A percentile compares a stretch with the other conserved stretches of the same genome.
These are phyloP conservation scores for Viridothelium virens DNA, from an alignment of 495 filamentous ascomycete species.

Conservation along the genomic window DNA sequence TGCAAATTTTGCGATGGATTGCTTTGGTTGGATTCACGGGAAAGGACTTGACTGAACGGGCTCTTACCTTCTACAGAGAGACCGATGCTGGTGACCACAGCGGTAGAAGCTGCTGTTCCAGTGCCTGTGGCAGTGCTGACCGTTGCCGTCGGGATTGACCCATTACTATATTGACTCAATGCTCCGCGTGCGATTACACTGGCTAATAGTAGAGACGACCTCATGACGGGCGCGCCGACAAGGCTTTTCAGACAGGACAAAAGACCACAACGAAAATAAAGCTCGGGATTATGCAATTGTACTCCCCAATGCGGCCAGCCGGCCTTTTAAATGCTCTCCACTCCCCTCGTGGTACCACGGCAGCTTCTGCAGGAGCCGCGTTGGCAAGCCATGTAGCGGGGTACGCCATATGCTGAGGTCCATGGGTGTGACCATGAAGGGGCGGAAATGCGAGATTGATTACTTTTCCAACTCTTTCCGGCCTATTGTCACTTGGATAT, in stretches of 20 bases:
- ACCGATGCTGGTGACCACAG: conserved; percentile 2
- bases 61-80: conserved; percentile 2
- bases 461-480: neutral
- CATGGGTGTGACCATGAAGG: neutral
- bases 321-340: neutral
- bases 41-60: neutral
- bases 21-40: neutral
- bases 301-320: neutral
- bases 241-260: neutral
- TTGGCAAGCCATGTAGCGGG: neutral
- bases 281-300: neutral
- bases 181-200: neutral
- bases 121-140: neutral
- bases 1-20: no score
- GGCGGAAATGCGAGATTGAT: neutral
- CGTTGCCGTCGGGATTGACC: neutral
- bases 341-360: neutral
- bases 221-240: neutral
- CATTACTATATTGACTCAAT: neutral
- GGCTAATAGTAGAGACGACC: neutral
- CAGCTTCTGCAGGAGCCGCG: neutral
- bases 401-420: neutral
- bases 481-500: neutral
- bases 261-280: neutral
- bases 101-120: conserved; percentile 2